phyloP scores from a whole-genome alignment of 2,329 filamentous ascomycete species.

The Daldinia sp. region DNA sequence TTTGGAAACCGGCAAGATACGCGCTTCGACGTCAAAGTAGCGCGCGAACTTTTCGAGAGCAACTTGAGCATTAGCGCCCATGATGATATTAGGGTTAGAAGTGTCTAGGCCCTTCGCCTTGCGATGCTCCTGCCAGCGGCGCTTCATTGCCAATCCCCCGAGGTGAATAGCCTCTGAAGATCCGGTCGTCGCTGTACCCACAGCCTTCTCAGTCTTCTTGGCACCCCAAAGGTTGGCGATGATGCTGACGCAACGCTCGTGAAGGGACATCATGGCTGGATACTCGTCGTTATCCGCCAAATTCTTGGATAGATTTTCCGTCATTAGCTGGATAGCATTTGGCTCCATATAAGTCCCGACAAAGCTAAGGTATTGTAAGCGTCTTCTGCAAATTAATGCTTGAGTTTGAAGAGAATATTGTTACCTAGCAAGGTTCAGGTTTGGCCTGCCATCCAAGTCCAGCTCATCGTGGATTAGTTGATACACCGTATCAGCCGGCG shows the following conservation, averaged over 20 bases:
- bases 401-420: background rate
- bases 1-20: slow-evolving; percentile 68
- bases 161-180: slow-evolving; percentile 77
- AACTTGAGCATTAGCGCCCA: slow-evolving; percentile 78
- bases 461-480: slow-evolving; percentile 70
- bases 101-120: slow-evolving; percentile 68
- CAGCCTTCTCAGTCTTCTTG: slow-evolving; percentile 67
- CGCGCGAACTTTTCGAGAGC: slow-evolving; percentile 76
- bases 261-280: slow-evolving; percentile 65
- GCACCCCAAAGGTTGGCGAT: slow-evolving; percentile 72
- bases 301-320: slow-evolving; percentile 75
- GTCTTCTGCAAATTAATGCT: background rate
- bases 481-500: slow-evolving; percentile 69
- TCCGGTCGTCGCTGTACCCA: slow-evolving; percentile 75
- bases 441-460: slow-evolving; percentile 71
- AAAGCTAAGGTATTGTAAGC: slow-evolving; percentile 56
- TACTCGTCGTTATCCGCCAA: slow-evolving; percentile 75
- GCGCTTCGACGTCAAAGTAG: slow-evolving; percentile 77
- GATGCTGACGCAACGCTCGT: slow-evolving; percentile 73
- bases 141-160: slow-evolving; percentile 76
- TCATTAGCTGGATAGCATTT: slow-evolving; percentile 69
- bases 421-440: slow-evolving; percentile 70
- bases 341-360: slow-evolving; percentile 77
- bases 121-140: slow-evolving; percentile 74
- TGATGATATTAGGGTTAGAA: slow-evolving; percentile 74